These are phyloP conservation scores for Fusarium sterilihyphosum DNA, from an alignment of 2,329 filamentous ascomycete genomes.

Conservation along the genomic window DNA sequence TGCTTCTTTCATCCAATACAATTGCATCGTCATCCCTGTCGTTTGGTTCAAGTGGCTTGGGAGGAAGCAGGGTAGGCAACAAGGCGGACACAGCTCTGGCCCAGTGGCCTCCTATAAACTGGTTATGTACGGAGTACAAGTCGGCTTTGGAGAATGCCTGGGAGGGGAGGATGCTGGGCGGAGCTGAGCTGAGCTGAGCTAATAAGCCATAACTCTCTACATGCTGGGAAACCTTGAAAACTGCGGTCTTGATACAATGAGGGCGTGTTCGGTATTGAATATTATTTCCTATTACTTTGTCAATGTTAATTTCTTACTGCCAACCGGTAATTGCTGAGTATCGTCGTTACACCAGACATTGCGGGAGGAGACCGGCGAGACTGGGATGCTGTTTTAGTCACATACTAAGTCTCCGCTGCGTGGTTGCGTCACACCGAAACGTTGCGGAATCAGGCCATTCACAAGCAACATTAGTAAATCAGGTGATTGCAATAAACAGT, in stretches of 20 bases:
- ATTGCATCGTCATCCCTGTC: conserved; percentile 23
- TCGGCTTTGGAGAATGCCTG: conserved; percentile 19
- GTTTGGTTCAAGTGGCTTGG: conserved; percentile 29
- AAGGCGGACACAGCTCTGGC: conserved; percentile 39
- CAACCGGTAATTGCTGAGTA: not conserved
- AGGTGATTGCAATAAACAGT: not conserved
- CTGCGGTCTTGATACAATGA: not conserved
- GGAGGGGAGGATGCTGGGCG: not conserved
- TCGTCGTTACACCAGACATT: not conserved
- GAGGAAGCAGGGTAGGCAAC: conserved; percentile 37
- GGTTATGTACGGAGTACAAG: not conserved
- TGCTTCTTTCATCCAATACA: conserved; percentile 22
- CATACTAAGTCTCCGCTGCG: not conserved
- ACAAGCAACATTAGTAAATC: not conserved
- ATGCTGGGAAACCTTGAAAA: not conserved
- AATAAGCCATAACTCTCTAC: not conserved
- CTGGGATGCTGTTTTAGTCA: not conserved
- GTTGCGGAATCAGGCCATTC: not conserved
- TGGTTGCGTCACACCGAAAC: conserved; percentile 23
- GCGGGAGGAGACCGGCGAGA: not conserved
- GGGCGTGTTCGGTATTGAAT: not conserved
- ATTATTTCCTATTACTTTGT: not conserved
- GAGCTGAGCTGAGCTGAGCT: conserved; percentile 2
- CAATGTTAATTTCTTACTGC: not conserved
- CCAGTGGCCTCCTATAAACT: not conserved